Percentiles rank a stretch among this genome's conserved stretches.
Evolutionary conservation across 345 rosid genomes (phyloP).

Genomic region (Lenwebbia sp.): DNA sequence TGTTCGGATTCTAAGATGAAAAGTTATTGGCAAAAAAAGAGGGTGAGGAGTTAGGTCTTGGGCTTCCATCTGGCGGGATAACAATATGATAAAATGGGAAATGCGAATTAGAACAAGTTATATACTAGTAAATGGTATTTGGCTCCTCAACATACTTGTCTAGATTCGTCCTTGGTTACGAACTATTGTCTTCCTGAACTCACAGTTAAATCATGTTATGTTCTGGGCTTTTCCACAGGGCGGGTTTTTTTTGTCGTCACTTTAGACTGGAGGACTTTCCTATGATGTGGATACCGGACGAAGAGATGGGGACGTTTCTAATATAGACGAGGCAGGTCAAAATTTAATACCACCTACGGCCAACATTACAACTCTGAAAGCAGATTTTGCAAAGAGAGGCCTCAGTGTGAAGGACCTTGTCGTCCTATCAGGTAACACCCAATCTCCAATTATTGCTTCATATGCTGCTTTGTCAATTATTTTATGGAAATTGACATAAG

Average conservation of each 20-base stretch:
- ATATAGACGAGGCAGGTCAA: slow-evolving; percentile 3
- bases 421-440: slow-evolving; percentile 39
- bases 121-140: background rate
- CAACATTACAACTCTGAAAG: slow-evolving; percentile 22
- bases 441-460: background rate
- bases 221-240: slow-evolving; percentile 32
- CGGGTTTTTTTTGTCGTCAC: background rate
- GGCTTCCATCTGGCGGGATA: background rate
- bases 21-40: background rate
- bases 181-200: background rate
- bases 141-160: no score
- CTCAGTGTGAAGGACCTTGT: slow-evolving; percentile 29
- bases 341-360: slow-evolving; percentile 24
- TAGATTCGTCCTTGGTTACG: background rate
- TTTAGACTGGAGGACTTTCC: slow-evolving; percentile 22
- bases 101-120: background rate
- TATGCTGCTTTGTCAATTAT: background rate
- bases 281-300: slow-evolving; percentile 59
- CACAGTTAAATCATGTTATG: background rate
- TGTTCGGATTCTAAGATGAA: background rate
- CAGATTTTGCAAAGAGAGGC: slow-evolving; percentile 12
- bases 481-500: background rate
- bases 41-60: background rate
- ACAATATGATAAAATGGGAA: background rate
- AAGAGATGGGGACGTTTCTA: slow-evolving; percentile 54